phyloP scores from a whole-genome alignment of 1,139 yeast genomes.

The Debaryomyces robertsiae region DNA sequence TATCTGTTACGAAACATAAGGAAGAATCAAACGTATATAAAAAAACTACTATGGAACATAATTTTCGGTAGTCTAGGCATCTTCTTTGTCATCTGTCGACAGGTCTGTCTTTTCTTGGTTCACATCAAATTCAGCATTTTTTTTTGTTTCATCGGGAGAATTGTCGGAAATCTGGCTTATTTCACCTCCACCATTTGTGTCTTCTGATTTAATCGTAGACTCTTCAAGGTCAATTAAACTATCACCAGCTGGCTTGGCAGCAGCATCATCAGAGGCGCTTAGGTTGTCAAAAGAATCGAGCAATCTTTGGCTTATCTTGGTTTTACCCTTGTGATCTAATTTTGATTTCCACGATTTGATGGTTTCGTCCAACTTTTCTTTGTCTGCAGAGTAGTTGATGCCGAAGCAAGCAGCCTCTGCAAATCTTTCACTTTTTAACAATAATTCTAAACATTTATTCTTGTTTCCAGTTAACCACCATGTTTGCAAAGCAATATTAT shows the following conservation, averaged over 20 bases:
- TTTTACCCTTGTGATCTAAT: slow-evolving; percentile 54
- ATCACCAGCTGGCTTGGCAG: slow-evolving; percentile 12
- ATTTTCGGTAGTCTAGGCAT: slow-evolving; percentile 10
- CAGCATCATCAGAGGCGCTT: slow-evolving; percentile 16
- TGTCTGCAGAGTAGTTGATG: slow-evolving; percentile 66
- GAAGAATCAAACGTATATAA: slow-evolving; percentile 7
- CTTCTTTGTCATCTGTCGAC: slow-evolving; percentile 17
- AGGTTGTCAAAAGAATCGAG: slow-evolving; percentile 38
- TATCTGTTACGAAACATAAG: slow-evolving; percentile 1
- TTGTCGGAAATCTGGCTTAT: too few relatives aligned
- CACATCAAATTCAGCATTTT: too few relatives aligned
- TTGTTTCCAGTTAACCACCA: slow-evolving; percentile 84
- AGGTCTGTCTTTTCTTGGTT: slow-evolving; percentile 18
- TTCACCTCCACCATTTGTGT: slow-evolving; percentile 6
- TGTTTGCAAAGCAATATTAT: slow-evolving; percentile 89
- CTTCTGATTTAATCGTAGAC: slow-evolving; percentile 19
- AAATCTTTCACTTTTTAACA: slow-evolving; percentile 67
- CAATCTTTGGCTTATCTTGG: slow-evolving; percentile 62
- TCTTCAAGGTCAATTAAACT: slow-evolving; percentile 37
- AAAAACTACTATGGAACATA: slow-evolving; percentile 8
- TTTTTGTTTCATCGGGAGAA: too few relatives aligned
- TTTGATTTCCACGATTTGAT: slow-evolving; percentile 68
- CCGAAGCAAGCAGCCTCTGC: slow-evolving; percentile 88
- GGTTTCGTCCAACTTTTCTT: slow-evolving; percentile 41
- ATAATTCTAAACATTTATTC: slow-evolving; percentile 62